Evolutionary conservation across 1,139 yeast genomes (phyloP).

Genomic region (Hyphopichia fennica): DNA sequence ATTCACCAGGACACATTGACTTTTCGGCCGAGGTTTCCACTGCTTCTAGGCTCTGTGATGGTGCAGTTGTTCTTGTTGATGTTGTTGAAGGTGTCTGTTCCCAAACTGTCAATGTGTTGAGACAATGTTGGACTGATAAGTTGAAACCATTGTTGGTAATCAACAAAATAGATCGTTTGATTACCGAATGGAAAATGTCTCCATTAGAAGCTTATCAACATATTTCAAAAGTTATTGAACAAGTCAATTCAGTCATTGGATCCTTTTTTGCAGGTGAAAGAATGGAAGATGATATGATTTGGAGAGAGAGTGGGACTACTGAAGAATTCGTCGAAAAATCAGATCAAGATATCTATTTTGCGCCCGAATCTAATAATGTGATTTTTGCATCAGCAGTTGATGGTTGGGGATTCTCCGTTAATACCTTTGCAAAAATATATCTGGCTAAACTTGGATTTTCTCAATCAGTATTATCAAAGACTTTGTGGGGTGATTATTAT

Average conservation of each 20-base stretch:
- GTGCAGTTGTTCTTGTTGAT: slow-evolving; percentile 92
- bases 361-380: slow-evolving; percentile 89
- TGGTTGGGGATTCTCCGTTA: slow-evolving; percentile 96
- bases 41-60: slow-evolving; percentile 94
- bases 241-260: slow-evolving; percentile 93
- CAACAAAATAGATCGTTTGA: slow-evolving; percentile 87
- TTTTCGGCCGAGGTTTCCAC: slow-evolving; percentile 95
- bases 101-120: slow-evolving; percentile 89
- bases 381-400: slow-evolving; percentile 93
- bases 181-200: slow-evolving; percentile 76
- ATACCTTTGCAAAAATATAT: slow-evolving; percentile 85
- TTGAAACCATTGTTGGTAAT: slow-evolving; percentile 87
- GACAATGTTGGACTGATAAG: slow-evolving; percentile 96
- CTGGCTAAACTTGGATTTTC: slow-evolving; percentile 85
- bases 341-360: slow-evolving; percentile 83
- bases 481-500: slow-evolving; percentile 95
- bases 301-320: slow-evolving; percentile 65
- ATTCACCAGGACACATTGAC: slow-evolving; percentile 98
- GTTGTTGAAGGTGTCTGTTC: slow-evolving; percentile 98
- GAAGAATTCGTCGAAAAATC: slow-evolving; percentile 72
- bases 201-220: slow-evolving; percentile 87
- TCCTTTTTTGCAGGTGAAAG: slow-evolving; percentile 91
- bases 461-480: slow-evolving; percentile 73
- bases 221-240: slow-evolving; percentile 76
- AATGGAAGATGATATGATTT: slow-evolving; percentile 83